Evolutionary conservation across 345 rosid species (phyloP), one percentile per base, ranked within the genome.

Genomic region (Salix dunnii): DNA sequence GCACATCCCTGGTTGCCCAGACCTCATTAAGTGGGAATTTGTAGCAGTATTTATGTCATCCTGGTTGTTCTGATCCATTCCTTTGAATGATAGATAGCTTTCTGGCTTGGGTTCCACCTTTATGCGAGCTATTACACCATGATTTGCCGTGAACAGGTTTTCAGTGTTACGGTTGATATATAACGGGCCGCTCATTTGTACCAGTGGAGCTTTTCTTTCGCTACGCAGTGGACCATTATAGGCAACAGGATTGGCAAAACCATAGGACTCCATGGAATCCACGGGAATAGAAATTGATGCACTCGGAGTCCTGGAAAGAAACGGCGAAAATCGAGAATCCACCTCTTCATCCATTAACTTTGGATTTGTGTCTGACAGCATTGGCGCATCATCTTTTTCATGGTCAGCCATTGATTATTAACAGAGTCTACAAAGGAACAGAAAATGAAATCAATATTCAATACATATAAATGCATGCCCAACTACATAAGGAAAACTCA

Each of bases 1-100:
- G 78, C 99, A 95, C 92, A 88, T 82, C 7, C 99, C 97, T 70
- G 90, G 71, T 64, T 86, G 92, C 16, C 99, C 97, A 81, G 97
- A 95, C 87, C 92, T 89, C 80, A 86, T 31, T 76, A 93, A 82
- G 89, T 93, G 88, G 55, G 86, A 86, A 80, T 93, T 94, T 84
- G 85, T 91, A 62, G 72, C 62, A n/a, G 78, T 84, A 75, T 84
- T 83, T 8, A 68, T 83, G 8, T 88, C 84, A 9, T 85, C 42
- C 78, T 87, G 85, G 46, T 78, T 83, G 46, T 78, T 83, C 66
- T 82, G 84, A 68, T 84, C 88, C 75, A 76, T 83, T 65, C 74
- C 85, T 65, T 74, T 74, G 51, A 80, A 78, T 38, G 89, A 75
- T 68, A 78, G 67, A 49, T 48, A 55, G 23, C 69, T 88, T 81